Evolutionary conservation across 2,329 filamentous ascomycete genomes (phyloP).

Genomic region (Colletotrichum australisinense): DNA sequence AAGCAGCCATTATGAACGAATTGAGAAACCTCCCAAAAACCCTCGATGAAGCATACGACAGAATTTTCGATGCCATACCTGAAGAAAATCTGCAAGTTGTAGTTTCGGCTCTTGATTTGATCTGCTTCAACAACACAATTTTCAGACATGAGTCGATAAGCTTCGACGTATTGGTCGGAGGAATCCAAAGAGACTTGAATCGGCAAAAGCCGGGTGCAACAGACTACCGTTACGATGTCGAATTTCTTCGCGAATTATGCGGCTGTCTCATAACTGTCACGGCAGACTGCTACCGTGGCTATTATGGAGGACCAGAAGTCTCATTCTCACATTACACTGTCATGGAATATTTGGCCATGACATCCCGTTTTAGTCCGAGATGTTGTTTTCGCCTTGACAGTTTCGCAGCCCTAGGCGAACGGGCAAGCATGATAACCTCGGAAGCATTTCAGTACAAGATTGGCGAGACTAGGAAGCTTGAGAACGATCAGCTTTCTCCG

Average conservation of each 20-base stretch:
- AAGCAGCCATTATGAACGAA: neutral
- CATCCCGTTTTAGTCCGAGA: neutral
- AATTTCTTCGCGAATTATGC: neutral
- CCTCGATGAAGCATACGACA: neutral
- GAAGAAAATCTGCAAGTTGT: neutral
- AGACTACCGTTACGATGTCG: neutral
- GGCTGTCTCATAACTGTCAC: neutral
- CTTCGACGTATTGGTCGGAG: rapidly evolving
- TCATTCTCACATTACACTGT: neutral
- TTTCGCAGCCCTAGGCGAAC: rapidly evolving
- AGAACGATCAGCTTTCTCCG: too few relatives aligned
- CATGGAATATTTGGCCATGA: neutral
- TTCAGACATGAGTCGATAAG: rapidly evolving
- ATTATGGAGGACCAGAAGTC: neutral
- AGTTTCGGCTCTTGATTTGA: neutral
- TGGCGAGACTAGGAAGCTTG: neutral
- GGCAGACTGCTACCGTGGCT: too few relatives aligned
- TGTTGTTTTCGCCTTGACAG: neutral
- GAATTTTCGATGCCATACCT: neutral
- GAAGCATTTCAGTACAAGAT: too few relatives aligned
- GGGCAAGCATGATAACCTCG: rapidly evolving
- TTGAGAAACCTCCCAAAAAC: neutral
- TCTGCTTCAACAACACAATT: neutral
- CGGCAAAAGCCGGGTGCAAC: rapidly evolving
- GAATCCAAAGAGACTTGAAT: neutral